Conservation (phyloP, 169 alveolate species). For the Eimeria necatrix region DNA sequence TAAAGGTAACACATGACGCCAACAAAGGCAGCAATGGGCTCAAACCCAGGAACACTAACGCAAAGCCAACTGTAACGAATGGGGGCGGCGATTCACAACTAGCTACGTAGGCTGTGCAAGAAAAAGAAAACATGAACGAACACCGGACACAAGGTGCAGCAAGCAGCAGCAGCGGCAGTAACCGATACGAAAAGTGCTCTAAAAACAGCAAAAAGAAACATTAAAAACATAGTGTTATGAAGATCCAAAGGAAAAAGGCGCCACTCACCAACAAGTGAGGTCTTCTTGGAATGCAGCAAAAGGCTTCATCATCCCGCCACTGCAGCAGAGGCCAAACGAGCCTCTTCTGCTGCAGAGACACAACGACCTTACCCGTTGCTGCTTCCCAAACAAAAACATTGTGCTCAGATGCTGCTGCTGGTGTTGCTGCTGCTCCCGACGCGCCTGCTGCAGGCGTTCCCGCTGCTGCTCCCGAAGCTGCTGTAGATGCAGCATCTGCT, state of each 20-base stretch:
- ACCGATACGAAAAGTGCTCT: neutral
- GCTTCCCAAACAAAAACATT: conserved; percentile 78
- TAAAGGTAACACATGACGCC: neutral
- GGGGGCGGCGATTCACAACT: too few species aligned
- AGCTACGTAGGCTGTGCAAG: neutral
- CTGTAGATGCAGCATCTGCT: neutral
- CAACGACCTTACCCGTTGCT: conserved; percentile 48
- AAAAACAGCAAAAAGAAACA: neutral
- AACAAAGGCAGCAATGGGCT: neutral
- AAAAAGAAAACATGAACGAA: neutral
- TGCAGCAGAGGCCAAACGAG: conserved; percentile 80
- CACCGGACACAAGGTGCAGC: neutral
- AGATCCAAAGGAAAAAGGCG: neutral
- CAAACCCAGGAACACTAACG: neutral
- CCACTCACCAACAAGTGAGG: conserved; percentile 47
- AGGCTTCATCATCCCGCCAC: conserved; percentile 81
- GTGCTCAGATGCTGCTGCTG: conserved; percentile 60
- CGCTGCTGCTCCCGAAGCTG: neutral
- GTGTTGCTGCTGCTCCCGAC: neutral
- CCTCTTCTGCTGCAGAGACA: conserved; percentile 56
- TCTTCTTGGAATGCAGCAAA: conserved; percentile 75
- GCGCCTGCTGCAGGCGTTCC: conserved; percentile 3
- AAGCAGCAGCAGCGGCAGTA: conserved; percentile 31
- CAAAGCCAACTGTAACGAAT: neutral
- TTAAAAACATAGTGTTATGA: too few species aligned